Conservation (phyloP, 2,329 filamentous ascomycete species). For the Colletotrichum tropicicola region DNA sequence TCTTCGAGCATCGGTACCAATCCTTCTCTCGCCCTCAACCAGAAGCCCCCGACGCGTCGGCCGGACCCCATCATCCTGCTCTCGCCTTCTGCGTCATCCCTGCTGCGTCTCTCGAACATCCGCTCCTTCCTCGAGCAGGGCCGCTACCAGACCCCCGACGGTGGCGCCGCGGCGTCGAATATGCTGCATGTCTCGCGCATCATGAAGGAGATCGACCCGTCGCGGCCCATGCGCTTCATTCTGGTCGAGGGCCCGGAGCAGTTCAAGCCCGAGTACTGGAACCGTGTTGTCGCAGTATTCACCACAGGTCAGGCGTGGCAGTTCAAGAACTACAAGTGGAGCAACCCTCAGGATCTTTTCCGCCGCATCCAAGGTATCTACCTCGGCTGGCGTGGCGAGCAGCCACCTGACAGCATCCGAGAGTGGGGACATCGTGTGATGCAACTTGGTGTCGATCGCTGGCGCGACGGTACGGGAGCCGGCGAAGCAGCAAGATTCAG, state of each 20-base stretch:
- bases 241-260: slow-evolving; percentile 92
- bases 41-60: slow-evolving; percentile 58
- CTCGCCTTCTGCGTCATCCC: slow-evolving; percentile 92
- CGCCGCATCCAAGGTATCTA: slow-evolving; percentile 87
- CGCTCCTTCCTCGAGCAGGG: slow-evolving; percentile 92
- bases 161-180: slow-evolving; percentile 73
- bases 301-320: slow-evolving; percentile 98
- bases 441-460: slow-evolving; percentile 84
- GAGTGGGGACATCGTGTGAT: slow-evolving; percentile 88
- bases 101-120: slow-evolving; percentile 95
- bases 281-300: slow-evolving; percentile 93
- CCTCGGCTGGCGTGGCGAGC: slow-evolving; percentile 90
- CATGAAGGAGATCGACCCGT: slow-evolving; percentile 75
- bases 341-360: slow-evolving; percentile 87
- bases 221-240: slow-evolving; percentile 87
- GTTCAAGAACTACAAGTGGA: slow-evolving; percentile 99
- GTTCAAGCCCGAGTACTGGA: slow-evolving; percentile 99
- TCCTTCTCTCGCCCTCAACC: slow-evolving; percentile 62
- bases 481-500: slow-evolving; percentile 74
- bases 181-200: slow-evolving; percentile 87
- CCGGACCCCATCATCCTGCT: slow-evolving; percentile 93
- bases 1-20: slow-evolving; percentile 49
- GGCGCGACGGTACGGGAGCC: slow-evolving; percentile 63
- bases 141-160: slow-evolving; percentile 80
- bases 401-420: slow-evolving; percentile 78